Base-by-base conservation (phyloP, 371 early-diverging fungal genomes). In the Mucor ambiguus region DNA sequence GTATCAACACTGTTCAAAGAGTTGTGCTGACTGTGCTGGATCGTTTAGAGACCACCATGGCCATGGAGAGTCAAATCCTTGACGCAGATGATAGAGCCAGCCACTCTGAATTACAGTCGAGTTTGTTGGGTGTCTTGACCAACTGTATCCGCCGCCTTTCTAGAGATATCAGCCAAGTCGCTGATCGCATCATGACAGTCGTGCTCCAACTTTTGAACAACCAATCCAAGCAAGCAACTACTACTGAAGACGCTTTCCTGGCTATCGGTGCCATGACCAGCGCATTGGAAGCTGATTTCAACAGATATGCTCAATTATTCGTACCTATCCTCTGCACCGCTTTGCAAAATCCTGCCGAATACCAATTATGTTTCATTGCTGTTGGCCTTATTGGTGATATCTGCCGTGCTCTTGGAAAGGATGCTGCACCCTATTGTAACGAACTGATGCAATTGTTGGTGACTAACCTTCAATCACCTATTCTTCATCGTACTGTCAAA, bases 301-400 rank as follows among this genome's bases (percentile, higher is more conserved):
- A 75, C 8, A 90, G 95, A 48, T 97, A 97, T 76, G 86, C 92
- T 56, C 93, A 93, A 41, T 75, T 90, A 0, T 95, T 98, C 77
- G 82, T 89, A 4, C 95, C 96, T 22, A 89, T 89, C 76, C 81
- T 98, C 22, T 87, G 87, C 58, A 74, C 64, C 26, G 96, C 95
- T 0, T 81, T 98, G 35, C 89, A 91, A 70, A 94, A 95, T 82
- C 92, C 91, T 69, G 91, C 93, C 68, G 97, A 97, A 72, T 87
- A 93, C 71, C 92, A 92, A 61, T 82, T 97, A 52, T 94, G 95
- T 75, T 82, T 86, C 12, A 95, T 97, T 70, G 94, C 97, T 11
- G 92, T 98, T 22, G 98, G 98, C 20, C 70, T 96, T 29, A 93
- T 98, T 73, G 96, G 97, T 28, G 98, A 98, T 79, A 88, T 98